Conservation (phyloP, 768 basidiomycete species). For the Termitomyces sp. region DNA sequence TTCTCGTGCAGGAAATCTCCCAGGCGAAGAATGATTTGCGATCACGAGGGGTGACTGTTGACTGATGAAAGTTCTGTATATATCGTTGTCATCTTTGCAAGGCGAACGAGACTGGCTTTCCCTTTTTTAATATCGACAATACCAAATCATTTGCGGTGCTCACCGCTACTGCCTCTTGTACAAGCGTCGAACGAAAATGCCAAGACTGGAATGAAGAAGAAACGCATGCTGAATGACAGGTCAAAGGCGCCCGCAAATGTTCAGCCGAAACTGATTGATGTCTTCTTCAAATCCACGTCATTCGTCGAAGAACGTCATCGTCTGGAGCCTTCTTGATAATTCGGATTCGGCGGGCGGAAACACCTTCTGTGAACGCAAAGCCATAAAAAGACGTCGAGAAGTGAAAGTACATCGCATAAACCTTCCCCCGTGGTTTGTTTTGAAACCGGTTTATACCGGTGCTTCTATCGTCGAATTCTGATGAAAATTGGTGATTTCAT, state of each 20-base stretch:
- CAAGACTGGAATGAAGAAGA: background rate
- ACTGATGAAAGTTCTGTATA: constrained; percentile 24
- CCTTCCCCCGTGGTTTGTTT: background rate
- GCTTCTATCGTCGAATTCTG: background rate
- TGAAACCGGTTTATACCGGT: background rate
- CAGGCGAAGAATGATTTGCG: constrained; percentile 50
- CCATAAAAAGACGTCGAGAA: background rate
- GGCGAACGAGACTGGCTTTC: background rate
- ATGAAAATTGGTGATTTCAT: background rate
- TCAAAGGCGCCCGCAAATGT: background rate
- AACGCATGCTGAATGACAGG: background rate
- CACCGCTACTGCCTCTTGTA: background rate
- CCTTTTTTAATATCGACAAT: background rate
- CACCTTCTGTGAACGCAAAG: background rate
- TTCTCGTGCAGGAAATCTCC: constrained; percentile 49
- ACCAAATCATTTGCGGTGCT: background rate
- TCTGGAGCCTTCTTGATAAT: background rate
- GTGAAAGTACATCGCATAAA: background rate
- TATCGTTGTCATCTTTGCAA: background rate
- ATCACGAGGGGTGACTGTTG: constrained; percentile 54
- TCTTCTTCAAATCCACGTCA: background rate
- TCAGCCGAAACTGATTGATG: background rate
- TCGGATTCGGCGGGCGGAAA: background rate
- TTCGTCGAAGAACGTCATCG: background rate
- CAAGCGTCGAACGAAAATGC: background rate